Evolutionary conservation across 192 early-diverging fungal genomes (phyloP).

Genomic region (Umbelopsis isabellina): DNA sequence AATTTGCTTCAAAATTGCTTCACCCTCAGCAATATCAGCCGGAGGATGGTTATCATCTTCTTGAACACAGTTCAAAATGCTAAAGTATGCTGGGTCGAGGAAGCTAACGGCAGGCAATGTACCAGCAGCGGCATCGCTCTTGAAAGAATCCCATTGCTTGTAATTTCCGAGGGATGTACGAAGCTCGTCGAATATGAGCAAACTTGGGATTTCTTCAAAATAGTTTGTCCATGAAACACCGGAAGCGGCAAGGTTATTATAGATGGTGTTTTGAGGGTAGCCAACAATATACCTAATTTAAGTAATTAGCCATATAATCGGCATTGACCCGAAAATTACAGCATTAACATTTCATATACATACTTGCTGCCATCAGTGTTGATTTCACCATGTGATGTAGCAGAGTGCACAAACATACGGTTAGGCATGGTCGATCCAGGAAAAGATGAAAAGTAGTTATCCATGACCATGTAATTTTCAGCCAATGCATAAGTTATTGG

Average conservation of each 20-base stretch:
- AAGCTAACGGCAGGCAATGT: constrained; percentile 27
- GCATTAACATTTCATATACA: not conserved
- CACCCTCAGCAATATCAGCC: constrained; percentile 31
- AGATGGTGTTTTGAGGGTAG: constrained; percentile 33
- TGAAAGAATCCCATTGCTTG: constrained; percentile 20
- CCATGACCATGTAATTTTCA: constrained; percentile 25
- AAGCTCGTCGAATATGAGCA: constrained; percentile 21
- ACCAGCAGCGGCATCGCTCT: constrained; percentile 24
- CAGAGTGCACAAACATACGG: constrained; percentile 29
- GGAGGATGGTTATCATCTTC: constrained; percentile 33
- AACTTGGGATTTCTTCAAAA: constrained; percentile 26
- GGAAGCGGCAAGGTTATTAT: constrained; percentile 27
- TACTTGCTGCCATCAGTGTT: constrained; percentile 22
- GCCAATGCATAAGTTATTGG: constrained; percentile 33
- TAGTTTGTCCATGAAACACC: constrained; percentile 25
- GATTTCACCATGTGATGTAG: constrained; percentile 26
- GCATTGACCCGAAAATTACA: not conserved
- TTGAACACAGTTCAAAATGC: constrained; percentile 27
- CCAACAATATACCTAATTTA: constrained; percentile 17
- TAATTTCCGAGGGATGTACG: constrained; percentile 3
- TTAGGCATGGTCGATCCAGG: constrained; percentile 34
- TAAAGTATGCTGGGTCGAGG: constrained; percentile 31
- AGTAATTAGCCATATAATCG: not conserved
- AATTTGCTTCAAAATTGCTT: constrained; percentile 38
- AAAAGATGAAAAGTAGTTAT: constrained; percentile 27